Base-by-base conservation (phyloP, 2,329 filamentous ascomycete species). In the Aspergillus aculeatus region DNA sequence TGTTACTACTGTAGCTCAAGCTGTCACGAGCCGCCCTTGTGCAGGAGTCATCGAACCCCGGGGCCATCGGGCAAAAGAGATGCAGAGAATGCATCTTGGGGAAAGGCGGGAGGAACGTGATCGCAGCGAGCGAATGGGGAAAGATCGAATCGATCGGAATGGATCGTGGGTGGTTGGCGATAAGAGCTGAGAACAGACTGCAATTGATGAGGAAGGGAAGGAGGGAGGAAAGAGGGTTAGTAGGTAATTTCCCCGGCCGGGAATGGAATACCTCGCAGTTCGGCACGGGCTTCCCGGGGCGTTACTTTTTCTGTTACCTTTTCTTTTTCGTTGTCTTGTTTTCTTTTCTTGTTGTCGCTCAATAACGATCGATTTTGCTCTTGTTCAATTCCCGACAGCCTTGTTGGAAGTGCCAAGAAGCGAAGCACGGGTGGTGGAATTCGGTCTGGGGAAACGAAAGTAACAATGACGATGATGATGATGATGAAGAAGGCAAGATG, bases 271-370 rank as follows among this genome's bases (percentile, higher is more conserved):
- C 38, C 38, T 12, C 38, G 52, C 44, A 54, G 32, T 32, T 47
- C 52, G 52, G 52, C 52, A 54, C 52, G 52, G 52, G 52, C 52
- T 54, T 54, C 52, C 52, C 38, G 38, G 52, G 16, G 52, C 52
- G 41, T 48, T 54, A 9, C 6, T 26, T 26, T 26, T 7, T 26
- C 26, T 54, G 12, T 47, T 26, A 7, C 7, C 7, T 26, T 26
- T 26, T 26, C 1, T 7, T 26, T 26, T 26, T 26, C 5, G 5
- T 26, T 7, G 5, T 26, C 24, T 24, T 6, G 2, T 26, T 26
- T 26, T 26, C 26, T 26, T 26, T 26, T 26, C 26, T 26, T 26
- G 6, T 26, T 26, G 26, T 26, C 26, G 26, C 26, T 26, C 7
- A 26, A 35, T 26, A 54, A 54, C 52, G 38, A 41, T 48, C 41